These are phyloP conservation scores for Alternaria sp. DNA, from an alignment of 2,329 filamentous ascomycete species.

Conservation along the genomic window DNA sequence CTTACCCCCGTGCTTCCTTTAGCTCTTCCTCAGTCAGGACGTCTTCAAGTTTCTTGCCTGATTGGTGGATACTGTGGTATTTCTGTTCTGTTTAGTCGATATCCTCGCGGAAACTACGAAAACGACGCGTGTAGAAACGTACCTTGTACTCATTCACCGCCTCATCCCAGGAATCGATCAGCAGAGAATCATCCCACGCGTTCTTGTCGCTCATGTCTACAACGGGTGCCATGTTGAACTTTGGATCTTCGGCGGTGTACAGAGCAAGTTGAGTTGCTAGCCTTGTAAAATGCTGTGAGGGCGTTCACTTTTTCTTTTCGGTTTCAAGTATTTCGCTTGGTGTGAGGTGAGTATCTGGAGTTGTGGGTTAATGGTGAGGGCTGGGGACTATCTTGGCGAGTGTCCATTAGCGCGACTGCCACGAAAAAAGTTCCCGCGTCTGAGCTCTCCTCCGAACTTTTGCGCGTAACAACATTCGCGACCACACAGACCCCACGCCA, in stretches of 20 bases:
- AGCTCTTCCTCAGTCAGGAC: constrained; percentile 42
- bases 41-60: constrained; percentile 46
- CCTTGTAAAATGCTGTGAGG: background rate
- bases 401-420: constrained; percentile 28
- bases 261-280: background rate
- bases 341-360: background rate
- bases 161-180: constrained; percentile 45
- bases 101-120: background rate
- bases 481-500: constrained; percentile 15
- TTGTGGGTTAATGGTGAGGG: background rate
- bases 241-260: background rate
- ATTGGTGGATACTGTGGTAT: constrained; percentile 47
- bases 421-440: constrained; percentile 39
- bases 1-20: constrained; percentile 38
- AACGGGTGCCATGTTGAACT: constrained; percentile 27
- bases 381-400: constrained; percentile 22
- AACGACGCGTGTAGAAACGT: background rate
- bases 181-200: constrained; percentile 49
- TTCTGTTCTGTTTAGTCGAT: constrained; percentile 33
- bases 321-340: background rate
- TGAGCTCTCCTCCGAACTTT: constrained; percentile 43
- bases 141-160: constrained; percentile 48
- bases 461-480: constrained; percentile 23
- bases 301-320: background rate
- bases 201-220: constrained; percentile 40